phyloP scores from a whole-genome alignment of 805 yeast genomes.

The Zygoascus bituminiphila region DNA sequence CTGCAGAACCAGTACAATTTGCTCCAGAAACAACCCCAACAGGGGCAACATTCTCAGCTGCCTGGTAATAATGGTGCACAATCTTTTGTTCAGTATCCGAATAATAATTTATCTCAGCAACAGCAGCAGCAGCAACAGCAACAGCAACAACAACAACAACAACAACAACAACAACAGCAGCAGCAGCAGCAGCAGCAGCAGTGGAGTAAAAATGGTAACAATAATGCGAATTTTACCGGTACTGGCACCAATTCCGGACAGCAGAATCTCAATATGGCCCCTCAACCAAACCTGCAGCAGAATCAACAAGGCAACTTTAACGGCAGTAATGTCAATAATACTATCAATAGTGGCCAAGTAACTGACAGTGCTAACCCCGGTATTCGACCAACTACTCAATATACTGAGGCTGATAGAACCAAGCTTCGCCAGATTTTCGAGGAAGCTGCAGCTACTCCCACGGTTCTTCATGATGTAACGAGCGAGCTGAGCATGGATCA shows the following conservation, averaged over 20 bases:
- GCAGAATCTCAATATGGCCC: not conserved
- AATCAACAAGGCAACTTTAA: conserved; percentile 10
- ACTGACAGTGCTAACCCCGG: not conserved
- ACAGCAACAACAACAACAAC: conserved; percentile 10
- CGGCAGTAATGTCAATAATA: conserved; percentile 10
- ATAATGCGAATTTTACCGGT: not conserved
- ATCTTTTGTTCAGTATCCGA: conserved; percentile 7
- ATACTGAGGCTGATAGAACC: conserved; percentile 40
- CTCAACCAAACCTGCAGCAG: conserved; percentile 7
- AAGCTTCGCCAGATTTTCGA: conserved; percentile 52
- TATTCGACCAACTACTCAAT: not conserved
- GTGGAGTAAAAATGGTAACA: not conserved
- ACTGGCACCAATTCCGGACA: not conserved
- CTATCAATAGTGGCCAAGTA: conserved; percentile 16
- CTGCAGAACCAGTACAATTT: not conserved
- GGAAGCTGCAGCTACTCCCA: conserved; percentile 60
- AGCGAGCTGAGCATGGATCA: conserved; percentile 53
- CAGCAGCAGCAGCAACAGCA: conserved; percentile 6
- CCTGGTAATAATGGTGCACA: conserved; percentile 3
- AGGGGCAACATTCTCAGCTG: conserved; percentile 10
- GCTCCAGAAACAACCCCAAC: conserved; percentile 11
- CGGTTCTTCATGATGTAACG: conserved; percentile 57
- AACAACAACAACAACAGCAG: conserved; percentile 4
- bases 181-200: conserved; percentile 4
- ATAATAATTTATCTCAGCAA: conserved; percentile 8